Evolutionary conservation across 352 stramenopile species (phyloP).

Genomic region (Phytophthora fragariae): DNA sequence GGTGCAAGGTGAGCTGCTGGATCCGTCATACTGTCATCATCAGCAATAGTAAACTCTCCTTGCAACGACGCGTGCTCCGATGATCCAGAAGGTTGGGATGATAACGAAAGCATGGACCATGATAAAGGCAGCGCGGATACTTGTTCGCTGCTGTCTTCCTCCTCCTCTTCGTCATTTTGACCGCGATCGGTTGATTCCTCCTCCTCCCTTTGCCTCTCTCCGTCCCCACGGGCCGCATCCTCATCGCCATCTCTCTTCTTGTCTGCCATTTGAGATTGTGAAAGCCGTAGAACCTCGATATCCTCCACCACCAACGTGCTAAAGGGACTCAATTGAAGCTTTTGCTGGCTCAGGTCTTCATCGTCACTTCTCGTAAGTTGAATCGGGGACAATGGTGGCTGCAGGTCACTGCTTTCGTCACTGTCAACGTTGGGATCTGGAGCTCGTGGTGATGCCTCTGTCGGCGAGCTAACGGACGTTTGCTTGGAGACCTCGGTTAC

Average conservation of each 20-base stretch:
- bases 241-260: slow-evolving; percentile 12
- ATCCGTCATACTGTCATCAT: slow-evolving; percentile 31
- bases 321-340: slow-evolving; percentile 28
- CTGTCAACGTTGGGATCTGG: not conserved
- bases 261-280: slow-evolving; percentile 27
- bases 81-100: slow-evolving; percentile 46
- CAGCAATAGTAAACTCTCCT: slow-evolving; percentile 29
- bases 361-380: slow-evolving; percentile 13
- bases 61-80: slow-evolving; percentile 39
- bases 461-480: not conserved
- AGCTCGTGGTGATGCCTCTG: not conserved
- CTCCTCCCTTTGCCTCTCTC: slow-evolving; percentile 12
- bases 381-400: slow-evolving; percentile 12
- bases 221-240: not conserved
- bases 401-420: slow-evolving; percentile 6
- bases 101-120: slow-evolving; percentile 72
- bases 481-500: slow-evolving; percentile 50
- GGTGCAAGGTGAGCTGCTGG: slow-evolving; percentile 37
- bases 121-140: slow-evolving; percentile 57
- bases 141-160: slow-evolving; percentile 43
- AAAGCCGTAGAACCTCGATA: slow-evolving; percentile 30
- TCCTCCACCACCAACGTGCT: slow-evolving; percentile 37
- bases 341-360: slow-evolving; percentile 11
- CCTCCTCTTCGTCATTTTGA: slow-evolving; percentile 30
- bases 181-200: slow-evolving; percentile 13